phyloP scores from a whole-genome alignment of 208 protist species.

The Trypanosoma caninum region DNA sequence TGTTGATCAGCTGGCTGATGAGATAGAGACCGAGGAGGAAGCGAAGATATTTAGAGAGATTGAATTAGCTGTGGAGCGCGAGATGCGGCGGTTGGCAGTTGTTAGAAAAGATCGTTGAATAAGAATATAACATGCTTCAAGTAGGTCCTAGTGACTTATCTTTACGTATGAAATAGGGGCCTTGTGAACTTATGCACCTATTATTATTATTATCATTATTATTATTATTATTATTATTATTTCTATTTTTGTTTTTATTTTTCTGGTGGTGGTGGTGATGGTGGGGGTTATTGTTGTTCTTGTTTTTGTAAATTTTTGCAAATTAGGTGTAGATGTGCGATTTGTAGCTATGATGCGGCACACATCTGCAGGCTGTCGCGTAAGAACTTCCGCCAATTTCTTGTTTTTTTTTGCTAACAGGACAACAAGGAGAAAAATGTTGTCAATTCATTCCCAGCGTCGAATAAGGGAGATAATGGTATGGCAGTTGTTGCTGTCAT shows the following conservation, averaged over 20 bases:
- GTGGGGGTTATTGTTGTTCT: background rate
- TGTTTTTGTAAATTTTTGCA: background rate
- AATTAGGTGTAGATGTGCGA: too few relatives aligned
- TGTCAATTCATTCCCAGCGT: constrained; percentile 11
- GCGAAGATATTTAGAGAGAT: constrained; percentile 30
- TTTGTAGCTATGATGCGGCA: too few relatives aligned
- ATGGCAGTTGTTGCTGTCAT: constrained; percentile 39
- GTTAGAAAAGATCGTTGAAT: constrained; percentile 44
- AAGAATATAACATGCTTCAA: background rate
- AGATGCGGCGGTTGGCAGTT: constrained; percentile 52
- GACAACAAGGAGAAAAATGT: background rate
- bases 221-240: too few relatives aligned
- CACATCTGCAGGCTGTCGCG: too few relatives aligned
- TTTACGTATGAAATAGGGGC: too few relatives aligned
- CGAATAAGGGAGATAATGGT: constrained; percentile 41
- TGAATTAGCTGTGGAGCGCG: constrained; percentile 30
- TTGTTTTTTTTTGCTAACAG: too few relatives aligned
- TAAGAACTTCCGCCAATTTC: too few relatives aligned
- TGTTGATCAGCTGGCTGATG: constrained; percentile 1
- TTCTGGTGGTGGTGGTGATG: background rate
- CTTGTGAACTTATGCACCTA: too few relatives aligned
- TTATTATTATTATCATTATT: too few relatives aligned
- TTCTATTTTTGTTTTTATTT: background rate
- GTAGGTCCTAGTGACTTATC: too few relatives aligned
- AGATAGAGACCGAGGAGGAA: constrained; percentile 29